Conservation (phyloP, 441 rosid species). For the Macaranga tanarius region DNA sequence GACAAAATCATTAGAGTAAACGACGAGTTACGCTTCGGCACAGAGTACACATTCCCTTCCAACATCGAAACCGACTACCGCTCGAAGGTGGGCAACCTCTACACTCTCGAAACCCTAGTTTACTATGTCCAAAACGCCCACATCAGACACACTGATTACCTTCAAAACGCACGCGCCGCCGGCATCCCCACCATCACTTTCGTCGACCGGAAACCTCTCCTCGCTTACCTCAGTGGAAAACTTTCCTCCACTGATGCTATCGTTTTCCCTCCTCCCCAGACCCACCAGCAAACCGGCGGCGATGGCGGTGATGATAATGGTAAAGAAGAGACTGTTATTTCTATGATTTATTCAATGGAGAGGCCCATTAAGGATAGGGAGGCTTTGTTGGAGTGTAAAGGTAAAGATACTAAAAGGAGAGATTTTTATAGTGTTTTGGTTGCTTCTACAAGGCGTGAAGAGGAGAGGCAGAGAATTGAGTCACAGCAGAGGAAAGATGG, state of each 20-base stretch:
- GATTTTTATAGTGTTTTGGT: conserved; percentile 71
- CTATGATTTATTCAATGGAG: conserved; percentile 56
- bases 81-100: conserved; percentile 74
- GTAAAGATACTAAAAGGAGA: conserved; percentile 30
- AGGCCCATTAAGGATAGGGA: conserved; percentile 80
- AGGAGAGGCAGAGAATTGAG: conserved; percentile 83
- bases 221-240: conserved; percentile 75
- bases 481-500: conserved; percentile 95
- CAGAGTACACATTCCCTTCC: conserved; percentile 67
- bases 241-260: conserved; percentile 65
- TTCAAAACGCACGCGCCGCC: conserved; percentile 58
- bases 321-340: conserved; percentile 36
- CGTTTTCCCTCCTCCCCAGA: conserved; percentile 55
- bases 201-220: conserved; percentile 81
- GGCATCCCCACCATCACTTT: conserved; percentile 65
- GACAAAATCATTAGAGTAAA: conserved; percentile 56
- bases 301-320: conserved; percentile 32
- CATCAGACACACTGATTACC: conserved; percentile 73
- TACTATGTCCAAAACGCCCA: conserved; percentile 60
- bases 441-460: conserved; percentile 76
- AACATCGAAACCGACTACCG: conserved; percentile 69
- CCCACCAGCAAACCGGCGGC: conserved; percentile 13
- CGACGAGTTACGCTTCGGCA: conserved; percentile 68
- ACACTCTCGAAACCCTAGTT: conserved; percentile 74
- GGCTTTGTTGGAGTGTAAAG: conserved; percentile 62